phyloP scores from a whole-genome alignment of 495 filamentous ascomycete genomes.

The Cairneyella variabilis region DNA sequence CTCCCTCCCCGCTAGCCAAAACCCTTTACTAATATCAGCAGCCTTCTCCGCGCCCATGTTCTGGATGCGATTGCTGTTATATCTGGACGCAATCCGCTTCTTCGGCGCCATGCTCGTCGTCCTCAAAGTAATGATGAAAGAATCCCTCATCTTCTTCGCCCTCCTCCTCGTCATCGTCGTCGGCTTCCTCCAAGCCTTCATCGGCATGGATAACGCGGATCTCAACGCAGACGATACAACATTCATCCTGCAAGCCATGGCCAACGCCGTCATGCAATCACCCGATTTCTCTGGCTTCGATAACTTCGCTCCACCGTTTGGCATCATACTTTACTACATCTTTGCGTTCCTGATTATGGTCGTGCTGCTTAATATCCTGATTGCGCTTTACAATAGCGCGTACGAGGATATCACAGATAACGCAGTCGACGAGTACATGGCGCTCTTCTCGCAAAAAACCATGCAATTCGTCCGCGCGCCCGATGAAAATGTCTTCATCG shows the following conservation, averaged over 20 bases:
- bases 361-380: slow-evolving; percentile 87
- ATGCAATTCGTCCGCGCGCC: slow-evolving; percentile 95
- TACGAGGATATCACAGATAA: slow-evolving; percentile 96
- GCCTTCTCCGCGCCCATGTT: slow-evolving; percentile 95
- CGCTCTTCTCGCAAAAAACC: slow-evolving; percentile 84
- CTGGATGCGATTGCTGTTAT: slow-evolving; percentile 89
- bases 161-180: slow-evolving; percentile 81
- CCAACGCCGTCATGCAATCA: slow-evolving; percentile 81
- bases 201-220: slow-evolving; percentile 87
- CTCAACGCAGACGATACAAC: slow-evolving; percentile 44
- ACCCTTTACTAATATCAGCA: slow-evolving; percentile 24
- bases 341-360: slow-evolving; percentile 98
- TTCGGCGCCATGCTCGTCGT: slow-evolving; percentile 98
- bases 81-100: slow-evolving; percentile 90
- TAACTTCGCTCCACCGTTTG: slow-evolving; percentile 69
- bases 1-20: neutral
- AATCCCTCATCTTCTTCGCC: slow-evolving; percentile 95
- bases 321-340: slow-evolving; percentile 87
- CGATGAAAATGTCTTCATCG: slow-evolving; percentile 96
- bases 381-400: slow-evolving; percentile 93
- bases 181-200: slow-evolving; percentile 91
- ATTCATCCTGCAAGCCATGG: slow-evolving; percentile 87
- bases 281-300: slow-evolving; percentile 91
- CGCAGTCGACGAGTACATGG: slow-evolving; percentile 91
- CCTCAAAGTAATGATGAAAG: slow-evolving; percentile 98